phyloP scores from a whole-genome alignment of 345 rosid genomes.

The Populus alba region DNA sequence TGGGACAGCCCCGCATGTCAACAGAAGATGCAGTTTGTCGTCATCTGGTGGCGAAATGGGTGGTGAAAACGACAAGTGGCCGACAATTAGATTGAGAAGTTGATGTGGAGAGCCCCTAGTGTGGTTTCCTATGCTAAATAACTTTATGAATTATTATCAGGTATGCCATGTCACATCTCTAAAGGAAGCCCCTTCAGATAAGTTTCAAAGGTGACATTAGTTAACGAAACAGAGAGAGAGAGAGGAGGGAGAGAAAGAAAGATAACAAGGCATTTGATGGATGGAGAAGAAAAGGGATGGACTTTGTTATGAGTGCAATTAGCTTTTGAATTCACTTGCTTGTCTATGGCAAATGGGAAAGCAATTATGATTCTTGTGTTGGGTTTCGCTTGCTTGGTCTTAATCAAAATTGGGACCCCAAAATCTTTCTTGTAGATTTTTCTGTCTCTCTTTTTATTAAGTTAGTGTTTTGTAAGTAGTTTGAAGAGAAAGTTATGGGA shows the following conservation, averaged over 20 bases:
- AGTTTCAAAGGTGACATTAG: not conserved
- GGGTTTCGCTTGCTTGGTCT: slow-evolving; percentile 18
- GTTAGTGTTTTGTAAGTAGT: slow-evolving; percentile 9
- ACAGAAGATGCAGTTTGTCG: not conserved
- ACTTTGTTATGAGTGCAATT: slow-evolving; percentile 5
- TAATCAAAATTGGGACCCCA: slow-evolving; percentile 10
- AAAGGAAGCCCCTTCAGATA: not conserved
- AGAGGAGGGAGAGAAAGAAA: not conserved
- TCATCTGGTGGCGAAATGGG: not conserved
- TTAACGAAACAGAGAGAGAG: not conserved
- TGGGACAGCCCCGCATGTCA: slow-evolving; percentile 3
- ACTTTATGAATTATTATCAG: slow-evolving; percentile 1
- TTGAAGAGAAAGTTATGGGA: slow-evolving; percentile 15
- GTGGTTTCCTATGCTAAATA: not conserved
- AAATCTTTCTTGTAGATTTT: slow-evolving; percentile 1
- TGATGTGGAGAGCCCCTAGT: not conserved
- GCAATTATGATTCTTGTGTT: slow-evolving; percentile 6
- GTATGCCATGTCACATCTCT: not conserved
- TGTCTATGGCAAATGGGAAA: not conserved
- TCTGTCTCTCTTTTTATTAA: not conserved
- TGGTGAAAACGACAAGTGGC: slow-evolving; percentile 12
- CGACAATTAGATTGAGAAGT: slow-evolving; percentile 6
- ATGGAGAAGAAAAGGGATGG: slow-evolving; percentile 3
- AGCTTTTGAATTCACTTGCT: slow-evolving; percentile 5
- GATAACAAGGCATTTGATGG: slow-evolving; percentile 1